Base-by-base conservation (phyloP, 2,329 filamentous ascomycete genomes). In the Hortaea werneckii region DNA sequence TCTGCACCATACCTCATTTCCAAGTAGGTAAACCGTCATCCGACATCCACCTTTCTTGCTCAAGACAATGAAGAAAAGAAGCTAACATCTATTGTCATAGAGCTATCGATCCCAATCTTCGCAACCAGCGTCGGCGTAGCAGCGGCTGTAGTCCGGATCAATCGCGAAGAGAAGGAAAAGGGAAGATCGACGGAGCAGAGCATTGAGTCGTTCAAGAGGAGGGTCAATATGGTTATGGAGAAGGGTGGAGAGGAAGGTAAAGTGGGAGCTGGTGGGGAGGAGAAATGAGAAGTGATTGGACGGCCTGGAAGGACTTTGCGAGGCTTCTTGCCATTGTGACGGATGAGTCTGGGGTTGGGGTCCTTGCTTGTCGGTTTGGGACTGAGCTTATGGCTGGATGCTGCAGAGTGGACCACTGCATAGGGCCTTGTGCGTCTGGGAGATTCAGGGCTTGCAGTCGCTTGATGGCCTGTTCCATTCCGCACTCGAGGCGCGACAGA, bases 111-210 rank as follows among this genome's bases (percentile, higher is more conserved):
- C 71, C 72, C 34, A 46, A 46, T 73, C 44, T 75, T 74, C 58
- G 71, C 72, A 29, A 54, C 73, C 43, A 63, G 63, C n/a, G 69
- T 74, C 45, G 72, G 72, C 42, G 51, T 67, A 43, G 61, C 64
- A 0, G 71, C 72, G 6, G 70, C 70, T 10, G 57, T 53, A 0
- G 56, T 65, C 9, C 58, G 65, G 26, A 63, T 68, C 48, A 61
- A 66, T 40, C 65, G 71, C 11, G 71, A 75, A 50, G 71, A 75
- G 52, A 69, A 67, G 46, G 70, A 69, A 50, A 70, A 69, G 51
- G 71, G 68, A 2, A 58, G 64, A 41, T 63, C 50, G 7, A 64
- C 60, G 32, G 47, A 55, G 28, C 50, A 72, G 51, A 69, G 58
- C 2, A 51, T 67, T 9, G 65, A 67, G n/a, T 58, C 64, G 8